Conservation (phyloP, 2,329 filamentous ascomycete genomes). For the Fusarium sp. region DNA sequence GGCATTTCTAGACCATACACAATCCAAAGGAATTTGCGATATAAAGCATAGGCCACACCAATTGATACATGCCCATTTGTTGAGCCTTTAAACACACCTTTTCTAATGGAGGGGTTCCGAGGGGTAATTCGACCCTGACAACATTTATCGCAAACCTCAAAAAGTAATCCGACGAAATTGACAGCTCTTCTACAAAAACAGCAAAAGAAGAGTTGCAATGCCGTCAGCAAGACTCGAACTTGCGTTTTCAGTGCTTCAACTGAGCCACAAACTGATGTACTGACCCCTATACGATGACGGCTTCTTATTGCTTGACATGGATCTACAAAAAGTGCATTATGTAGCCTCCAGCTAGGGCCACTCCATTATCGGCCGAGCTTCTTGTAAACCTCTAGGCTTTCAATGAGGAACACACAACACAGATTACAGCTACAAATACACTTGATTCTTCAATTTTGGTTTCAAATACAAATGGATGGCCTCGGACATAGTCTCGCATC, state of each 20-base stretch:
- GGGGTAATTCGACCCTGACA: too few species aligned
- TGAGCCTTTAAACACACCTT: too few species aligned
- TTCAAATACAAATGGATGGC: too few species aligned
- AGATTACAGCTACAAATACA: not conserved
- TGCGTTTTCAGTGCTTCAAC: constrained; percentile 42
- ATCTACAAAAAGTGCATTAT: not conserved
- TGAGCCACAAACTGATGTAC: constrained; percentile 46
- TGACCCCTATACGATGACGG: constrained; percentile 49
- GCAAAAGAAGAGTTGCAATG: constrained; percentile 3
- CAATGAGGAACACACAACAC: not conserved
- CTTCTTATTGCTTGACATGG: constrained; percentile 20
- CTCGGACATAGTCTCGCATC: accelerated
- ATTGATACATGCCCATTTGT: too few species aligned
- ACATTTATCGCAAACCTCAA: not conserved
- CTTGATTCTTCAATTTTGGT: not conserved
- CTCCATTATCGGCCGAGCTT: constrained; percentile 19
- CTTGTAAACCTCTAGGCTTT: not conserved
- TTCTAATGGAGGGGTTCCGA: too few species aligned
- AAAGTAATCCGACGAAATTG: not conserved
- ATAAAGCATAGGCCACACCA: too few species aligned
- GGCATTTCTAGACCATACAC: too few species aligned
- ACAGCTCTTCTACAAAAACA: too few species aligned
- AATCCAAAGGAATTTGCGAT: too few species aligned
- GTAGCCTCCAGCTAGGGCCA: accelerated
- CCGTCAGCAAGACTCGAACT: constrained; percentile 47